Base-by-base conservation (phyloP, 768 basidiomycete species). In the Leccinum broughii region DNA sequence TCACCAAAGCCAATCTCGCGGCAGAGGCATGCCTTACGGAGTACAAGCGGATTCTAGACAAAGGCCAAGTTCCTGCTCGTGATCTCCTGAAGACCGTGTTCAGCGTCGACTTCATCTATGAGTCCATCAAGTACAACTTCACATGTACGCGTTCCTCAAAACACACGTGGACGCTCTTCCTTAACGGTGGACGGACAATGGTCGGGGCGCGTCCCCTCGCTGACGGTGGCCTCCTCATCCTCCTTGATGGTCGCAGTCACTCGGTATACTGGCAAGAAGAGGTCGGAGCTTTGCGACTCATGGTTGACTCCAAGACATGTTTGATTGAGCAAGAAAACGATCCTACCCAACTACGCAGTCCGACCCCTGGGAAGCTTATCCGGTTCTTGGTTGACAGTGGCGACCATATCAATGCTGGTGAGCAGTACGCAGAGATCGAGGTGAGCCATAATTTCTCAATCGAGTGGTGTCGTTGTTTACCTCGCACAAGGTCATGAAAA, bases 241-340 rank as follows among this genome's bases (percentile, higher is more conserved):
- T 93, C 30, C 82, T 99, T 60, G 92, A 95, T 68, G 96, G 93
- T 58, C 90, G 90, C 71, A 95, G 94, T 73, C 97, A 99, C 77
- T 95, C 97, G 24, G 83, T 97, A 55, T 99, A 99, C 77, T 98
- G 93, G 94, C 83, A 93, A 57, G 97, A 98, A 75, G 97, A 99
- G 78, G 97, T 98, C 56, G 97, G 95, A 57, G 92, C 93, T 9
- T 79, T 95, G 66, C 80, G 92, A 65, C 74, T 98, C 70, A 93
- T 94, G 87, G 89, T 99, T 61, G 96, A 99, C 76, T 85, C 94
- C 56, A 96, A 98, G 83, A 99, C 97, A 15, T 97, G 95, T 74
- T 82, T 98, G 77, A 95, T 99, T 66, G 97, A 98, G 75, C 95
- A 98, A 77, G 97, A 99, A 82, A 98, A 98, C 68, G 97, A 99